Conservation (phyloP, 176 grass and related monocot genomes). For the Carex parvula region DNA sequence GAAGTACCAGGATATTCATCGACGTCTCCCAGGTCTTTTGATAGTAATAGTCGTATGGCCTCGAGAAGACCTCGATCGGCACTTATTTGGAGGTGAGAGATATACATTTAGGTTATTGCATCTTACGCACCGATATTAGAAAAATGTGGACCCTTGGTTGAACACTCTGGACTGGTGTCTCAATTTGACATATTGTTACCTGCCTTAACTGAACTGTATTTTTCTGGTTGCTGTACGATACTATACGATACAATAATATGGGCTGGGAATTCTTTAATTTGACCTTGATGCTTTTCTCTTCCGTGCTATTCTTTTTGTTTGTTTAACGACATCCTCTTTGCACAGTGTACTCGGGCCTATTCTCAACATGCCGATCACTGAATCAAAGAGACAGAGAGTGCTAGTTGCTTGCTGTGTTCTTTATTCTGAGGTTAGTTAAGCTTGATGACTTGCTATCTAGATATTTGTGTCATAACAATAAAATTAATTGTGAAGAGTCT, state of each 20-base stretch:
- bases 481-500: conserved; percentile 22
- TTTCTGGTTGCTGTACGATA: background rate
- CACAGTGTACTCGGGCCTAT: conserved; percentile 95
- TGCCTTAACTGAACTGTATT: background rate
- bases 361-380: conserved; percentile 89
- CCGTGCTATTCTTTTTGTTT: background rate
- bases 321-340: conserved; percentile 18
- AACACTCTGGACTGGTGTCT: conserved; percentile 21
- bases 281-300: background rate
- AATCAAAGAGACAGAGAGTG: conserved; percentile 94
- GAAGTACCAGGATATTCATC: conserved; percentile 33
- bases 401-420: conserved; percentile 93
- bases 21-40: conserved; percentile 35
- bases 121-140: background rate
- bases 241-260: background rate
- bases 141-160: conserved; percentile 6
- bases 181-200: background rate
- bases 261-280: background rate
- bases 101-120: conserved; percentile 12
- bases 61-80: conserved; percentile 75
- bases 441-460: conserved; percentile 17
- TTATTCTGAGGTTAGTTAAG: conserved; percentile 81
- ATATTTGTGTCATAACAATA: conserved; percentile 1
- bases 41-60: conserved; percentile 51
- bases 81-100: conserved; percentile 89